Evolutionary conservation across 2,329 filamentous ascomycete genomes (phyloP).

Genomic region (Trichoderma polysporum): DNA sequence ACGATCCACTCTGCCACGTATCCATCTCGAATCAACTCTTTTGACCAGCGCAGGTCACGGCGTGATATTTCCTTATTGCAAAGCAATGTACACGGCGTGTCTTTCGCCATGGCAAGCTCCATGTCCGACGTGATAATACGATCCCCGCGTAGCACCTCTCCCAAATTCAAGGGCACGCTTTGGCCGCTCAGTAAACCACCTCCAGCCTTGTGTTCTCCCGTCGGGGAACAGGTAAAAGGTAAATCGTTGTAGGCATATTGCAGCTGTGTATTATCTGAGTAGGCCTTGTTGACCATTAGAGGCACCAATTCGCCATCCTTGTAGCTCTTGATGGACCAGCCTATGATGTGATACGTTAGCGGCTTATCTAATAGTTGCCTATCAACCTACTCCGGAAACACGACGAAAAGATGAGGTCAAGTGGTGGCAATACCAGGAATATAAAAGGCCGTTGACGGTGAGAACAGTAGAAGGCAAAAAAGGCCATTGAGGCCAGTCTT

Average conservation of each 20-base stretch:
- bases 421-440: conserved; percentile 67
- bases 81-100: conserved; percentile 69
- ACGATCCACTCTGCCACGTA: conserved; percentile 94
- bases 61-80: conserved; percentile 68
- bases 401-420: background rate
- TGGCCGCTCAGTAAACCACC: conserved; percentile 72
- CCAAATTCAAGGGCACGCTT: conserved; percentile 78
- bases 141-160: conserved; percentile 83
- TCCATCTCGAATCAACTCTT: conserved; percentile 70
- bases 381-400: conserved; percentile 5
- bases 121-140: conserved; percentile 83
- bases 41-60: conserved; percentile 64
- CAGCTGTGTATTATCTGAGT: conserved; percentile 85
- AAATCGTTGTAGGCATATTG: conserved; percentile 90
- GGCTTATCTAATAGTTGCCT: background rate
- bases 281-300: conserved; percentile 88
- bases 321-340: conserved; percentile 82
- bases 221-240: conserved; percentile 81
- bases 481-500: conserved; percentile 39
- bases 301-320: conserved; percentile 73
- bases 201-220: conserved; percentile 63
- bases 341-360: conserved; percentile 38
- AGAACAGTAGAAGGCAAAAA: conserved; percentile 44
- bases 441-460: conserved; percentile 66
- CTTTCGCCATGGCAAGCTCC: conserved; percentile 73